Conservation (phyloP, 331 rosid genomes). For the Acacia pycnantha region DNA sequence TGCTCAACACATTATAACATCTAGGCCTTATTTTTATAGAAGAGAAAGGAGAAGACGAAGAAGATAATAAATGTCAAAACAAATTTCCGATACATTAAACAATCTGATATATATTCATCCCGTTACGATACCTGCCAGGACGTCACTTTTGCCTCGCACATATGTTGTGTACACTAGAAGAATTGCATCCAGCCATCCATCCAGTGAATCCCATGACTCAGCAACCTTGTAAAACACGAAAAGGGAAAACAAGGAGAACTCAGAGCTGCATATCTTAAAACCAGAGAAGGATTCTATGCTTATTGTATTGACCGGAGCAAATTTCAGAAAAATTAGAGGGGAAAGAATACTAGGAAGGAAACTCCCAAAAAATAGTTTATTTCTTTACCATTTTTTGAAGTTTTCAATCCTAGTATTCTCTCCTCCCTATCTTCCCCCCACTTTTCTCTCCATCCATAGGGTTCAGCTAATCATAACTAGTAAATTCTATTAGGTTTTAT, state of each 20-base stretch:
- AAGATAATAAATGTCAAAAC: constrained; percentile 12
- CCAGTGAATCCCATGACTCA: constrained; percentile 94
- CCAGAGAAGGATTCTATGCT: constrained; percentile 11
- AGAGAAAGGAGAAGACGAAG: not conserved
- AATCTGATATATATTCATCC: constrained; percentile 45
- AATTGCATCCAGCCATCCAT: constrained; percentile 97
- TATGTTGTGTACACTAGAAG: constrained; percentile 91
- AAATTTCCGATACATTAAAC: constrained; percentile 22
- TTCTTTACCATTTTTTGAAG: too few relatives aligned
- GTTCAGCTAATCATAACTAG: constrained; percentile 23
- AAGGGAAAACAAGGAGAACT: constrained; percentile 21
- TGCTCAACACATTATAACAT: not conserved
- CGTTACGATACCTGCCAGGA: constrained; percentile 81
- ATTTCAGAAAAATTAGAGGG: not conserved
- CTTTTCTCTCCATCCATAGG: too few relatives aligned
- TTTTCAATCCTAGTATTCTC: too few relatives aligned
- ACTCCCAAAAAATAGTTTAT: too few relatives aligned
- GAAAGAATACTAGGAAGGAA: too few relatives aligned
- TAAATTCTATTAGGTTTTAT: not conserved
- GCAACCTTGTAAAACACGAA: constrained; percentile 62
- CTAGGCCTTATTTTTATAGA: not conserved
- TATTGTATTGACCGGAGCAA: constrained; percentile 27
- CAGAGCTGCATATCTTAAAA: constrained; percentile 27
- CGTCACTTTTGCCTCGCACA: constrained; percentile 89
- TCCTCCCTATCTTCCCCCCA: too few relatives aligned